These are phyloP conservation scores for Phytophthora ohioensis DNA, from an alignment of 352 stramenopile genomes.

Conservation along the genomic window DNA sequence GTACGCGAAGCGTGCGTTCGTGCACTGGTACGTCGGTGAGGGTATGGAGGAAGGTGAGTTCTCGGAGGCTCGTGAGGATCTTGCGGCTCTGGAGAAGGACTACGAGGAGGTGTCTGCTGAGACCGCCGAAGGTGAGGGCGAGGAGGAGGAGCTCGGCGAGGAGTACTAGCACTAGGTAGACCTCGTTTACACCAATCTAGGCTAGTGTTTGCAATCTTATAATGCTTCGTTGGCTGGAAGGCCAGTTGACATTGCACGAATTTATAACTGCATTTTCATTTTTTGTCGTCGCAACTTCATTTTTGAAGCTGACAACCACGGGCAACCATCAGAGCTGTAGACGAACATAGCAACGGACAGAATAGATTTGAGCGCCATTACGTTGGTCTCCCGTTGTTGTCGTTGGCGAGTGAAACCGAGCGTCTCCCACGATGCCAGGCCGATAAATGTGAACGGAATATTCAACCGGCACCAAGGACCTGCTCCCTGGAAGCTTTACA, in stretches of 20 bases:
- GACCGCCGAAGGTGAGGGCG: slow-evolving; percentile 96
- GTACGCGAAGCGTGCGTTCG: slow-evolving; percentile 99
- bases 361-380: no score
- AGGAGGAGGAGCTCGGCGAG: slow-evolving; percentile 93
- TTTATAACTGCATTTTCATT: no score
- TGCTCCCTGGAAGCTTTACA: no score
- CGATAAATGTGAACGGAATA: background rate
- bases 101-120: slow-evolving; percentile 99
- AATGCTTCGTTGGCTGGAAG: slow-evolving; percentile 4
- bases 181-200: background rate
- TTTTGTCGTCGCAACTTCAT: no score
- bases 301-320: no score
- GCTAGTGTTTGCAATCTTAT: slow-evolving; percentile 1
- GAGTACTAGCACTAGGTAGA: slow-evolving; percentile 82
- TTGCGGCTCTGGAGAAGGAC: slow-evolving; percentile 80
- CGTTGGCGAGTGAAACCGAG: no score
- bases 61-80: slow-evolving; percentile 98
- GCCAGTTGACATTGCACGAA: background rate
- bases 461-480: background rate
- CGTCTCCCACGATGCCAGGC: no score
- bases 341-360: no score
- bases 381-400: no score
- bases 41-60: slow-evolving; percentile 99
- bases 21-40: slow-evolving; percentile 99
- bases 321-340: no score